These are phyloP conservation scores for Penicillium polonicum DNA, from an alignment of 2,329 filamentous ascomycete species.

Conservation along the genomic window DNA sequence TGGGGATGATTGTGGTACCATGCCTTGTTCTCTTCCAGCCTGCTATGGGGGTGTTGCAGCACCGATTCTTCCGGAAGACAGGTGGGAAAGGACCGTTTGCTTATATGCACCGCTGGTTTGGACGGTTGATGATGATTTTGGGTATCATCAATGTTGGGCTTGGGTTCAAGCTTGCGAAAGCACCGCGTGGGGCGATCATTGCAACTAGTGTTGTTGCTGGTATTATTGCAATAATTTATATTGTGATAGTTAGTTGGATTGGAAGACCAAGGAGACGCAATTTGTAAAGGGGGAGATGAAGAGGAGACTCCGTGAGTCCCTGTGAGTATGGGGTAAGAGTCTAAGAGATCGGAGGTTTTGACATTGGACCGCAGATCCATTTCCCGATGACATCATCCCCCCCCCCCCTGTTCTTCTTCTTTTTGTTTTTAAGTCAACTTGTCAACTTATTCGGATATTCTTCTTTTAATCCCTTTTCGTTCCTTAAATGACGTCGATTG, in stretches of 20 bases:
- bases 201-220: constrained; percentile 53
- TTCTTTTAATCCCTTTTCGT: neutral
- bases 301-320: too few relatives aligned
- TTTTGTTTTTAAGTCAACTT: neutral
- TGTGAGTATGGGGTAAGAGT: neutral
- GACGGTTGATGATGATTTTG: constrained; percentile 50
- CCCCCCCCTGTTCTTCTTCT: too few relatives aligned
- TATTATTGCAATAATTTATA: constrained; percentile 47
- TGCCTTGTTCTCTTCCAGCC: constrained; percentile 58
- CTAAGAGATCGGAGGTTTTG: neutral
- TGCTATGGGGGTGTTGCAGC: constrained; percentile 52
- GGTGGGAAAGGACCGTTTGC: constrained; percentile 48
- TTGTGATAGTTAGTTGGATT: constrained; percentile 20
- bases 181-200: constrained; percentile 39
- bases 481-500: constrained; percentile 1
- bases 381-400: constrained; percentile 6
- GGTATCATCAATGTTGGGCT: constrained; percentile 60
- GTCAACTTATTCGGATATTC: neutral
- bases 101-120: constrained; percentile 56
- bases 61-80: constrained; percentile 50
- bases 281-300: neutral
- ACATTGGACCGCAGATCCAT: neutral
- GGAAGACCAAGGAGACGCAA: neutral
- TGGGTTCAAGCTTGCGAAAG: constrained; percentile 50
- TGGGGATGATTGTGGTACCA: constrained; percentile 54